These are phyloP conservation scores for Diaporthe velutina DNA, from an alignment of 2,329 filamentous ascomycete species.

Conservation along the genomic window DNA sequence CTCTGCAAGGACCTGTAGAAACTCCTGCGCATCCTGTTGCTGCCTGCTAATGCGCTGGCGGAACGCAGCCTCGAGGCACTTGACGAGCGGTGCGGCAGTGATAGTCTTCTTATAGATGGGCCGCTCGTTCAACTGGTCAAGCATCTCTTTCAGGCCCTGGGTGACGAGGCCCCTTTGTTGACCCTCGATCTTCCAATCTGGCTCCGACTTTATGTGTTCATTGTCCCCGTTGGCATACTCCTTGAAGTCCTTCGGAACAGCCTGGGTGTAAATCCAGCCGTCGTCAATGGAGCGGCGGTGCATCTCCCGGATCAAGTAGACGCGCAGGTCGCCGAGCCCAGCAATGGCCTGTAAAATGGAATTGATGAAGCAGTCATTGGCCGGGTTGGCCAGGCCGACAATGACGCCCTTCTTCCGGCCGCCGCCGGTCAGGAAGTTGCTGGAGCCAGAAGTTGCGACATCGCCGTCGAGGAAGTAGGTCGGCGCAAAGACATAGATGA, in stretches of 20 bases:
- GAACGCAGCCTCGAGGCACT: slow-evolving; percentile 87
- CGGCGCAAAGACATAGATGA: slow-evolving; percentile 98
- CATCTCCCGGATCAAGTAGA: slow-evolving; percentile 93
- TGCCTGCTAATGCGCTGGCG: slow-evolving; percentile 91
- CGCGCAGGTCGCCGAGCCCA: slow-evolving; percentile 86
- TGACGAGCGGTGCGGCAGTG: slow-evolving; percentile 86
- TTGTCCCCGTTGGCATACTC: slow-evolving; percentile 32
- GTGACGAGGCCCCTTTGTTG: slow-evolving; percentile 88
- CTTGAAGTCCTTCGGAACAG: slow-evolving; percentile 59
- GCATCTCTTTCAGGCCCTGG: slow-evolving; percentile 88
- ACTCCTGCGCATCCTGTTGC: slow-evolving; percentile 98
- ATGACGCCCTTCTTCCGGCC: slow-evolving; percentile 81
- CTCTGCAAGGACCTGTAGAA: slow-evolving; percentile 93
- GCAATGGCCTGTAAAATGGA: slow-evolving; percentile 94
- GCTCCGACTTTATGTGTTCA: slow-evolving; percentile 49
- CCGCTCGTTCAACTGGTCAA: slow-evolving; percentile 92
- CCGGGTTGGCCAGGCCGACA: slow-evolving; percentile 90
- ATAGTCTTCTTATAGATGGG: slow-evolving; percentile 96
- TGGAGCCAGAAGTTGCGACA: slow-evolving; percentile 62
- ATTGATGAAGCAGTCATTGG: slow-evolving; percentile 98
- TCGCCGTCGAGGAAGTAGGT: slow-evolving; percentile 95
- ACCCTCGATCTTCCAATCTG: slow-evolving; percentile 73
- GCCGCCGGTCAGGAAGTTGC: slow-evolving; percentile 43
- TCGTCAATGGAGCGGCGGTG: slow-evolving; percentile 87
- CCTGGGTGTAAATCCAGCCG: slow-evolving; percentile 77